Evolutionary conservation across 2,329 filamentous ascomycete genomes (phyloP), one percentile per base, ranked within the genome.

Genomic region (Chalaropsis thielavioides): DNA sequence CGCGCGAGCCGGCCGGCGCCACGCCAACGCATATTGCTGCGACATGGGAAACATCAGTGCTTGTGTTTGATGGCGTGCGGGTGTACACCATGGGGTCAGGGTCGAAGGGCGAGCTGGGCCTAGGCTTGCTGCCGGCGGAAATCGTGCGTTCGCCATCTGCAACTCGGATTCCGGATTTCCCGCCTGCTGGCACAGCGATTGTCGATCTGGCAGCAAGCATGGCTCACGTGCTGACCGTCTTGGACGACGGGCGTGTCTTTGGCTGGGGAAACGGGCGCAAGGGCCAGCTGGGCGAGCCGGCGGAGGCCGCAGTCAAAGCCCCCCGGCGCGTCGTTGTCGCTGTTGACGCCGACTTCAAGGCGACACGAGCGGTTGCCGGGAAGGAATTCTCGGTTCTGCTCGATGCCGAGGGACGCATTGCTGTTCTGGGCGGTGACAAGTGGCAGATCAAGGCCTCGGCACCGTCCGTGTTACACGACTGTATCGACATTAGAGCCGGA

Each of bases 261-360:
- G 92, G 90, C 1, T 97, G 92, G 92, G 94, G 94, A 0, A 89
- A 85, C 70, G 87, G 88, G 15, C 82, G 90, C 27, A 94, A 96
- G 72, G 89, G 89, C 0, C 92, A 99, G 73, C 76, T 95, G 0
- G 92, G 91, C 0, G 74, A 77, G 51, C 80, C 81, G 0, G 75
- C 76, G 35, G 77, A 64, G 2, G 62, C 76, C 5, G 72, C 85
- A 35, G 72, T 86, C 1, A 80, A 81, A 75, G 71, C 71, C 17
- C 90, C 90, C 4, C 77, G 81, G 10, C 85, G 79, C 73, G 80
- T 95, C 24, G 75, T 76, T 17, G 54, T 58, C 19, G 75, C 76
- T 1, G 73, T 82, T 22, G 46, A 58, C 8, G 19, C 35, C 10
- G 72, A 74, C 3, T 95, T 95, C 73, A 76, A 75, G n/a, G 86